Evolutionary conservation across 2,329 filamentous ascomycete species (phyloP), one percentile per base, ranked within the genome.

Genomic region (Decorospora gaudefroyi): DNA sequence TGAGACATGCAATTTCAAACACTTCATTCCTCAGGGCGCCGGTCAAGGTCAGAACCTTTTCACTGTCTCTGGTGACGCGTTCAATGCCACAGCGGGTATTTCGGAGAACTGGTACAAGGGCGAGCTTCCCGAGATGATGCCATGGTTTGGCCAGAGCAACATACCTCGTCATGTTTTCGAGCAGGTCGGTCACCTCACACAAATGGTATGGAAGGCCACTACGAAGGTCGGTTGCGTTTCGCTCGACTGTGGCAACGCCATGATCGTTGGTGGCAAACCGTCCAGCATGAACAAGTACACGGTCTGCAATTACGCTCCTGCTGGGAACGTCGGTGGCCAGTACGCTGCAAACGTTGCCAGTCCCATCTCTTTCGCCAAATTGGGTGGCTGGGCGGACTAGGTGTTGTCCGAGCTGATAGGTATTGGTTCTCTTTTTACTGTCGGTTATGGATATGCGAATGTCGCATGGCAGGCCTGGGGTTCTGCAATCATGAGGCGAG

Each of bases 41-140:
- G 77, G 79, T 30, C 92, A 97, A 76, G 93, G 93, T 53, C 93
- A 99, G 76, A 99, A 97, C 80, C 85, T 97, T 46, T 92, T 88
- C 64, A 84, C 85, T 49, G 77, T 85, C 55, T 78, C 81, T 48
- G 64, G 71, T 2, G 68, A 74, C n/a, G 43, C 72, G 70, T 68
- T 65, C 48, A 79, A 84, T 32, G 77, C 88, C 51, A 82, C 83
- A 40, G 76, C 80, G 53, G 83, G 86, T 57, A 84, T 92, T 66
- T 88, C 84, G 62, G 81, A 92, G 68, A 78, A 86, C 74, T 96
- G 93, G 89, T 96, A 96, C 81, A 89, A 93, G 69, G 81, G 81
- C 61, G 90, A 96, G 72, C 76, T 87, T 60, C 66, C 67, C 52
- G 84, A 78, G 72, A 78, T 78, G 46, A 61, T 65, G 19, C 70